A percentile compares a stretch with the other conserved stretches of the same genome.
Conservation (phyloP, 306 rosid genomes). For the Gleditsia sinensis region DNA sequence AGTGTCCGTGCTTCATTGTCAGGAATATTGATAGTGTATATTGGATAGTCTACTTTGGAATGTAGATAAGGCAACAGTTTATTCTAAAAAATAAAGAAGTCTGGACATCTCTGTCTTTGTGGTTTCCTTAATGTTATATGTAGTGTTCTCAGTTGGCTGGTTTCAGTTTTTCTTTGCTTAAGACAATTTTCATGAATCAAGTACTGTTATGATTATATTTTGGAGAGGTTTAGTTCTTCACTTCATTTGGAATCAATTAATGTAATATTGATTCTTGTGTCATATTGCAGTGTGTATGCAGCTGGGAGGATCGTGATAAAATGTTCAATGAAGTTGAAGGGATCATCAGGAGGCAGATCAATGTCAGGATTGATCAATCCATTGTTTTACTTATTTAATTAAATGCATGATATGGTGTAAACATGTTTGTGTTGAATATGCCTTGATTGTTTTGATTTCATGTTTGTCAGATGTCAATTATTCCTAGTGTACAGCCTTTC, state of each 20-base stretch:
- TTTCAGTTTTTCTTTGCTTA: not conserved
- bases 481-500: conserved; percentile 98
- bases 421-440: not conserved
- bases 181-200: not conserved
- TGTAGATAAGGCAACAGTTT: not conserved
- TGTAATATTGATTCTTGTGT: conserved; percentile 20
- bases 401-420: conserved; percentile 4
- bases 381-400: not conserved
- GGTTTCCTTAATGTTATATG: not conserved
- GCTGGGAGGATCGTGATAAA: conserved; percentile 94
- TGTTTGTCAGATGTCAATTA: conserved; percentile 79
- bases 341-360: conserved; percentile 85
- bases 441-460: not conserved
- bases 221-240: conserved; percentile 6
- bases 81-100: not conserved
- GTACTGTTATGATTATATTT: not conserved
- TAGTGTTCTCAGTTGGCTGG: not conserved
- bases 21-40: not conserved
- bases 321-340: conserved; percentile 92
- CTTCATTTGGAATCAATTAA: conserved; percentile 17
- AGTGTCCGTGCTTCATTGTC: too few species aligned
- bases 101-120: not conserved
- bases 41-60: not conserved
- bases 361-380: conserved; percentile 51
- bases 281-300: conserved; percentile 77